phyloP scores from a whole-genome alignment of 2,329 filamentous ascomycete genomes.

The Didymellaceae sp. region DNA sequence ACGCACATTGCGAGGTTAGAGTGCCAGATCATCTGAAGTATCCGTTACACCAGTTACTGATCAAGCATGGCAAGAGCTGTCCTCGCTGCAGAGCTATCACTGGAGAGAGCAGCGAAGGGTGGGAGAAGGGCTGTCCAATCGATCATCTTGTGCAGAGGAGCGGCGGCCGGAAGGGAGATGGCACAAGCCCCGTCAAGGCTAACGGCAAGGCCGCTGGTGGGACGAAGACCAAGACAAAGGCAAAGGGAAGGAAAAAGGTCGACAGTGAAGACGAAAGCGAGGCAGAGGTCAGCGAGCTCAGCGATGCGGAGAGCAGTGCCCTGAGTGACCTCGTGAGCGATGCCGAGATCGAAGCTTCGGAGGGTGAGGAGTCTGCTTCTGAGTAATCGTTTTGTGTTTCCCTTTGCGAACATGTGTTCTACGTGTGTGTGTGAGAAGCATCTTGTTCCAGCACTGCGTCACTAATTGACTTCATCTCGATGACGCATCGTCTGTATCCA shows the following conservation, averaged over 20 bases:
- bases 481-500: too few species aligned
- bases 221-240: conserved; percentile 19
- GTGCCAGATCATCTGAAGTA: conserved; percentile 70
- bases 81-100: conserved; percentile 67
- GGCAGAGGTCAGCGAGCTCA: conserved; percentile 35
- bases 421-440: background rate
- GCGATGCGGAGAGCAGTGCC: conserved; percentile 30
- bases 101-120: conserved; percentile 64
- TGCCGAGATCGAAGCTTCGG: conserved; percentile 4
- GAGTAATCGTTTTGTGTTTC: background rate
- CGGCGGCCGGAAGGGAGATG: conserved; percentile 59
- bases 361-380: conserved; percentile 2
- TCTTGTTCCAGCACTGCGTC: background rate
- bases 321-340: conserved; percentile 18
- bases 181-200: conserved; percentile 17
- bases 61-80: conserved; percentile 68
- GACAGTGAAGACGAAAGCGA: conserved; percentile 36
- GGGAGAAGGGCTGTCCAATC: conserved; percentile 69
- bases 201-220: conserved; percentile 19
- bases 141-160: conserved; percentile 66
- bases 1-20: conserved; percentile 65
- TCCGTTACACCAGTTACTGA: conserved; percentile 66
- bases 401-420: background rate
- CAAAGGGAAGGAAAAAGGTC: conserved; percentile 21
- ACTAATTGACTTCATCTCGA: background rate